A percentile compares a stretch with the other conserved stretches of the same genome.
Conservation (phyloP, 495 filamentous ascomycete genomes). For the Neurospora discreta region DNA sequence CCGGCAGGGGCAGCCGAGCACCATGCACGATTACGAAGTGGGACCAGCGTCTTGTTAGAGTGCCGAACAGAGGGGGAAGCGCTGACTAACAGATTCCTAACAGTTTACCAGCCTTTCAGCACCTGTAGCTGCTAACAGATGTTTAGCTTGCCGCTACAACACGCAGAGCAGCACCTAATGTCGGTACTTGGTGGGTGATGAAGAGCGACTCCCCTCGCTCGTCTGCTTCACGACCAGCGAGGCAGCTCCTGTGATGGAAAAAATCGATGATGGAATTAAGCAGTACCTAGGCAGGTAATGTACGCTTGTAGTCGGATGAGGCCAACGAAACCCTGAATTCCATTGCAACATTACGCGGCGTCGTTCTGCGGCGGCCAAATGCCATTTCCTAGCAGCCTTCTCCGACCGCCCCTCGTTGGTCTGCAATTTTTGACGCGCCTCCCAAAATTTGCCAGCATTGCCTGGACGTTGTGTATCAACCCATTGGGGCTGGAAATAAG, state of each 20-base stretch:
- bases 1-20: not conserved
- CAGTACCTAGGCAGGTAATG: not conserved
- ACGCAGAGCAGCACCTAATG: not conserved
- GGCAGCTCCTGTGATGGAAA: not conserved
- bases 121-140: not conserved
- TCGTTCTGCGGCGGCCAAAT: not conserved
- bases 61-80: not conserved
- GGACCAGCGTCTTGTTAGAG: not conserved
- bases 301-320: not conserved
- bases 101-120: not conserved
- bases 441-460: slow-evolving; percentile 2
- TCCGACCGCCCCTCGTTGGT: not conserved
- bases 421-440: not conserved
- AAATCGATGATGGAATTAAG: not conserved
- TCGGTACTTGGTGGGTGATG: not conserved
- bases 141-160: not conserved
- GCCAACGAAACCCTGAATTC: not conserved
- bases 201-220: not conserved
- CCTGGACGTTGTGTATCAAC: slow-evolving; percentile 29
- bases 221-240: not conserved
- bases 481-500: slow-evolving; percentile 34
- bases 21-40: not conserved
- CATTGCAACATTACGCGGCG: not conserved
- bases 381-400: not conserved
- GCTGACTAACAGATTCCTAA: not conserved